Evolutionary conservation across 768 basidiomycete species (phyloP).

Genomic region (Clavulina sp.): DNA sequence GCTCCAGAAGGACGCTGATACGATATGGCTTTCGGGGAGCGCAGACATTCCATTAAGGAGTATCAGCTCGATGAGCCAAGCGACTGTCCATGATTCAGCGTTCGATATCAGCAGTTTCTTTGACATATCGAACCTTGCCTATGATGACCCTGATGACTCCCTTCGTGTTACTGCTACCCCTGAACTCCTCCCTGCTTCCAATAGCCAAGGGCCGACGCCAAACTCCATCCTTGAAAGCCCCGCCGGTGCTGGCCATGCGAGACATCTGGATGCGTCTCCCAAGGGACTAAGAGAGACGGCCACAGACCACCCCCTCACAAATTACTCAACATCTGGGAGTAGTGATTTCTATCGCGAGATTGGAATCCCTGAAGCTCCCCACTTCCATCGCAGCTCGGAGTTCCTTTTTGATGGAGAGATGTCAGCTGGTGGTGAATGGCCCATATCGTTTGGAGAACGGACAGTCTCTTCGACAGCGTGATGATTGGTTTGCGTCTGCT

Average conservation of each 20-base stretch:
- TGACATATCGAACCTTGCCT: slow-evolving; percentile 2
- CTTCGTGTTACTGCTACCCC: slow-evolving; percentile 6
- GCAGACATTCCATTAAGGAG: no score
- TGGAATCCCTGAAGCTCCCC: slow-evolving; percentile 3
- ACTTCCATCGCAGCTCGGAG: slow-evolving; percentile 5
- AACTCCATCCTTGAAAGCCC: slow-evolving; percentile 5
- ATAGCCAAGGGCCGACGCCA: slow-evolving; percentile 11
- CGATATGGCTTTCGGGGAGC: no score
- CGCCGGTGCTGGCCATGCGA: slow-evolving; percentile 2
- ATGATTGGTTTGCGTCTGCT: no score
- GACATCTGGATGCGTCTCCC: slow-evolving; percentile 1
- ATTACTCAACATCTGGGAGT: neutral
- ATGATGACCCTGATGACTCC: slow-evolving; percentile 4
- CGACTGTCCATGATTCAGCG: slow-evolving; percentile 5
- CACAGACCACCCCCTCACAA: neutral
- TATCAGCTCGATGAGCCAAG: no score
- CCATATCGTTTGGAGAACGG: slow-evolving; percentile 5
- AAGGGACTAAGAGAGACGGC: neutral
- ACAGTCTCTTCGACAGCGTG: neutral
- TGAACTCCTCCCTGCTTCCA: slow-evolving; percentile 5
- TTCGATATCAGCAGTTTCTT: slow-evolving; percentile 8
- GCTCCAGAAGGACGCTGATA: neutral
- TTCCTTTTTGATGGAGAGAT: slow-evolving; percentile 11
- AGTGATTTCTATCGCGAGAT: slow-evolving; percentile 7
- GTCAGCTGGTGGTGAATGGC: slow-evolving; percentile 9